Base-by-base conservation (phyloP, 805 yeast species). In the Lipomyces mesembrius region DNA sequence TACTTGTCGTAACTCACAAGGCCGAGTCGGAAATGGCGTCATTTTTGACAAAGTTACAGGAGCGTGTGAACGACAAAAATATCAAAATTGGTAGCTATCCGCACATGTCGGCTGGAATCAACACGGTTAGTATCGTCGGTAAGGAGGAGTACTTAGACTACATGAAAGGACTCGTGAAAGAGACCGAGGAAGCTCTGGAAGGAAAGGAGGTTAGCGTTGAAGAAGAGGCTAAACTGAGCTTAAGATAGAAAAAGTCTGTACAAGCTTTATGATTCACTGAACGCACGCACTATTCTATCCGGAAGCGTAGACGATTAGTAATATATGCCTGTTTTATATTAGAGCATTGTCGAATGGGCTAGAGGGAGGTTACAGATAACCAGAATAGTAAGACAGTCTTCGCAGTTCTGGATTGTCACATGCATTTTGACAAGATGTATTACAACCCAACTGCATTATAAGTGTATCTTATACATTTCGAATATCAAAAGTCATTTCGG, bases 21-120 rank as follows among this genome's bases (percentile, higher is more conserved):
- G 77, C 84, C 1, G 97, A 92, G 74, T 84, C 90, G 6, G 85
- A 81, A 62, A 83, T 92, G 73, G 95, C 97, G 0, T 87, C 90
- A 2, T 85, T 80, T 62, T 79, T 91, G 67, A 74, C 84, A 1
- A 74, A 78, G 1, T 75, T 89, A 35, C 95, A 90, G 71, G 74
- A 74, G 1, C 76, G 77, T 56, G 80, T 80, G 25, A 72, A 74
- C 4, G 64, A 67, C 22, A 75, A 75, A 43, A 78, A 77, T n/a
- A 82, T 91, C 60, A 92, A 91, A 74, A 82, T 92, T 59, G 97
- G 97, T 2, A 88, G 93, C 43, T 92, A 92, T 75, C 97, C 97
- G 1, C 97, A 92, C 76, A 83, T 85, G 78, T 82, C 83, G 17
- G 83, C 85, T 77, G 82, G 84, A 0, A 79, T 85, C 62, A 88